A percentile compares a stretch with the other conserved stretches of the same genome.
phyloP scores from a whole-genome alignment of 2,329 filamentous ascomycete species.

The Alternaria solani region DNA sequence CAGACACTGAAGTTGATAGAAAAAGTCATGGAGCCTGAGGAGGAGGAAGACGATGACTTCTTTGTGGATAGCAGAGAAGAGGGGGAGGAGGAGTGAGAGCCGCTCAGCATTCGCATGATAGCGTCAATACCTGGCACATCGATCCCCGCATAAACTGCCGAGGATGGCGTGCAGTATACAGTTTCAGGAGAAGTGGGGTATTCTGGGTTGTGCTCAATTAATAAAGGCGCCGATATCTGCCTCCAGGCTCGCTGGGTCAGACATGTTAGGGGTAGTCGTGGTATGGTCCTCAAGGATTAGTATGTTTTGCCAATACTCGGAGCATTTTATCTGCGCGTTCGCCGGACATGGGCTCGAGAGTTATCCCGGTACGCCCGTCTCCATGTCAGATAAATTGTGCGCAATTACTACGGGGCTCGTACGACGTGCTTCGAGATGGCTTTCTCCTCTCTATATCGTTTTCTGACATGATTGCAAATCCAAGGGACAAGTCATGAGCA shows the following conservation, averaged over 20 bases:
- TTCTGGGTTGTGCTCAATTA: background rate
- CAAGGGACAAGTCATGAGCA: background rate
- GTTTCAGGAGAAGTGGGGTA: background rate
- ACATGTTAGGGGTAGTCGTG: background rate
- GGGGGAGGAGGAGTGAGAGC: slow-evolving; percentile 13
- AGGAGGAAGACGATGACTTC: slow-evolving; percentile 47
- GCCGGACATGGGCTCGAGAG: background rate
- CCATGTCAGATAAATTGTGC: background rate
- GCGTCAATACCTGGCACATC: background rate
- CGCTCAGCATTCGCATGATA: background rate
- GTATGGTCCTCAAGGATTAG: background rate
- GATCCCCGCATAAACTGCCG: background rate
- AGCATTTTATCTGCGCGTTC: background rate
- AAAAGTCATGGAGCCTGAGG: slow-evolving; percentile 79
- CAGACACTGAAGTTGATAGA: slow-evolving; percentile 83
- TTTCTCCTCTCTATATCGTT: background rate
- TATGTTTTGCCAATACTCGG: background rate
- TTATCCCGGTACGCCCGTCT: background rate
- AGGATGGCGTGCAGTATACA: background rate
- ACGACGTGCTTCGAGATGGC: background rate
- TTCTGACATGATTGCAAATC: background rate
- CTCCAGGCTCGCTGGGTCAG: background rate
- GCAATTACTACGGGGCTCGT: background rate
- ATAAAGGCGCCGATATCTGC: background rate
- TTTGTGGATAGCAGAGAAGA: slow-evolving; percentile 29